A percentile compares a stretch with the other conserved stretches of the same genome.
Evolutionary conservation across 129 eudicot species (phyloP).

Genomic region (Daucus carota): DNA sequence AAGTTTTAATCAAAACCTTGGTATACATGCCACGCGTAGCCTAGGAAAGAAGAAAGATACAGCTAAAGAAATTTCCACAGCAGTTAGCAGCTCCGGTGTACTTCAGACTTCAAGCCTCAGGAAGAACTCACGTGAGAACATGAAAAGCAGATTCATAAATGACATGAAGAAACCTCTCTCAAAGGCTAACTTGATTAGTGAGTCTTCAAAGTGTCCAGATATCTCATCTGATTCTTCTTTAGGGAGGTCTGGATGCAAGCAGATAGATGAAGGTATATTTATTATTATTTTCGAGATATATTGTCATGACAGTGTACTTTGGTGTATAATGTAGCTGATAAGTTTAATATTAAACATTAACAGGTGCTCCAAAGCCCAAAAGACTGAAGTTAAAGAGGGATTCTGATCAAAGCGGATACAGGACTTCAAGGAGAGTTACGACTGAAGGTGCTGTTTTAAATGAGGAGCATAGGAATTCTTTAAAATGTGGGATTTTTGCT

Average conservation of each 20-base stretch:
- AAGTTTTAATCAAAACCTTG: constrained; percentile 19
- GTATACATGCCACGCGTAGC: constrained; percentile 19
- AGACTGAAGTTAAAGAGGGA: constrained; percentile 38
- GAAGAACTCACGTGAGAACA: constrained; percentile 21
- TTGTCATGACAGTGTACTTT: constrained; percentile 2
- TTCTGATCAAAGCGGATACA: constrained; percentile 25
- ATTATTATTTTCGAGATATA: not conserved
- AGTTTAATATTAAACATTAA: constrained; percentile 13
- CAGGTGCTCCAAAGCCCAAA: constrained; percentile 47
- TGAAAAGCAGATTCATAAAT: constrained; percentile 30
- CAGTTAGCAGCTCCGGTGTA: constrained; percentile 24
- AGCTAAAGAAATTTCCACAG: constrained; percentile 20
- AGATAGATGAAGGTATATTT: constrained; percentile 31
- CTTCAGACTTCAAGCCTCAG: constrained; percentile 25
- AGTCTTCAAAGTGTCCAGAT: constrained; percentile 18
- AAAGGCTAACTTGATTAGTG: constrained; percentile 21
- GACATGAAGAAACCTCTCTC: constrained; percentile 29
- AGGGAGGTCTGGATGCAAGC: constrained; percentile 25
- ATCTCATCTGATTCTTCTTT: constrained; percentile 7
- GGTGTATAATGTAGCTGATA: constrained; percentile 6
- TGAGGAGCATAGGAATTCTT: constrained; percentile 7
- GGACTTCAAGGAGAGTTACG: constrained; percentile 32
- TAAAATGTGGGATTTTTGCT: constrained; percentile 9
- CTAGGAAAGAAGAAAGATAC: constrained; percentile 30
- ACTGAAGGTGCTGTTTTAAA: constrained; percentile 18